Evolutionary conservation across 2,329 filamentous ascomycete species (phyloP), one percentile per base, ranked within the genome.

Genomic region (Calonectria pauciramosa): DNA sequence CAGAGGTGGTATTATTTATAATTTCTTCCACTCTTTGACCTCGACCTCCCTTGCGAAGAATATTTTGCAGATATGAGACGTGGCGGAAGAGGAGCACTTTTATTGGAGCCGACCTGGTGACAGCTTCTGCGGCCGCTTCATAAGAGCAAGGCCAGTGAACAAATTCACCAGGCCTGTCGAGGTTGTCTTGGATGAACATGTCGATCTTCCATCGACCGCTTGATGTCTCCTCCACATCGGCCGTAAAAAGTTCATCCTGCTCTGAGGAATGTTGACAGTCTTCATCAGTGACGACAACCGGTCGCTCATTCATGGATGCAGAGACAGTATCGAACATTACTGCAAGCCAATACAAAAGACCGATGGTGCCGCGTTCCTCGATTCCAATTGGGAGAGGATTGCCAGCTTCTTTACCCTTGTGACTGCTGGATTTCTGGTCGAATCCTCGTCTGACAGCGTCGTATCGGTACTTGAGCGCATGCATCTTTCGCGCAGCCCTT

Each of bases 311-410:
- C 85, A 92, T 90, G 1, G 89, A 89, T 0, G 90, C 87, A 0
- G 88, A 90, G 11, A 91, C 81, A 0, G 90, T 91, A 77, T 92
- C 90, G 63, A 91, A 89, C 90, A 92, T 92, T 59, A 91, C 84
- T 0, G 88, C 89, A 20, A 92, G 83, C 90, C 90, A 92, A 78
- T 89, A 91, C 3, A 92, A 78, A 14, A 92, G 82, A 16, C 89
- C 86, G 32, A 92, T 84, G 0, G 90, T 91, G 14, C 86, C 80
- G 9, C 81, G 80, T 7, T 86, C 83, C 49, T 79, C 70, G 1
- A 56, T 59, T 0, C 67, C 77, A 68, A 81, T 76, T 14, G 64
- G 23, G 0, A 73, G 54, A 1, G 72, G 6, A 0, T 70, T 28
- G 4, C 78, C 70, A 0, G 54, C 59, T 8, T 49, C 65, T 26